Base-by-base conservation (phyloP, 345 rosid species). In the Citrus cavaleriei region DNA sequence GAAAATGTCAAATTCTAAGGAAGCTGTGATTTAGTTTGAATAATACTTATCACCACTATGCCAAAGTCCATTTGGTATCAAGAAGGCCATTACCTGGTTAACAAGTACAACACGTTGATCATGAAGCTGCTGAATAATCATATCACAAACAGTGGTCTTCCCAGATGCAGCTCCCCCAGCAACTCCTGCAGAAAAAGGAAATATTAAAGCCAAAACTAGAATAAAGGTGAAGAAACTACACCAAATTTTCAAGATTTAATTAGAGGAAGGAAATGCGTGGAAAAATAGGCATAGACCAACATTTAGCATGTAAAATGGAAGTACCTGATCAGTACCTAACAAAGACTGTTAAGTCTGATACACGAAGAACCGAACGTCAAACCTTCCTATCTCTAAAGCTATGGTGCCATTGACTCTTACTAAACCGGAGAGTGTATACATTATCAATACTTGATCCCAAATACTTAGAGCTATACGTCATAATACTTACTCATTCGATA, bases 91-190 rank as follows among this genome's bases (percentile, higher is more conserved):
- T 85, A 94, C 99, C 97, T 93, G 98, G 79, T 91, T 94, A 75
- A 97, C 93, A 81, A 97, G 93, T 30, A 97, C 99, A 60, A 97
- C 98, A 73, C 99, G 97, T 82, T 97, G 99, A 85, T 97, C 99
- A 84, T 94, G 99, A 71, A 97, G 96, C 73, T 97, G 99, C 86
- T 97, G 99, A 80, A 97, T 94, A 60, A 97, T 97, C 98, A 97
- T 93, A 88, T 97, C 98, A 76, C 99, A 97, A 32, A 94, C 98
- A 66, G 99, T 88, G 82, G 99, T 94, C 87, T 97, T 97, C 57
- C 99, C 99, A 22, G 99, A 92, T 61, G 99, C 98, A 4, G 99
- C 97, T 35, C 98, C 99, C 37, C 99, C 98, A 72, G 97, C 98
- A 85, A 96, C 99, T 73, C 99, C 99, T 94, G 78, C 64, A 34